Conservation (phyloP, 2,329 filamentous ascomycete species). For the Albifimbria verrucaria region DNA sequence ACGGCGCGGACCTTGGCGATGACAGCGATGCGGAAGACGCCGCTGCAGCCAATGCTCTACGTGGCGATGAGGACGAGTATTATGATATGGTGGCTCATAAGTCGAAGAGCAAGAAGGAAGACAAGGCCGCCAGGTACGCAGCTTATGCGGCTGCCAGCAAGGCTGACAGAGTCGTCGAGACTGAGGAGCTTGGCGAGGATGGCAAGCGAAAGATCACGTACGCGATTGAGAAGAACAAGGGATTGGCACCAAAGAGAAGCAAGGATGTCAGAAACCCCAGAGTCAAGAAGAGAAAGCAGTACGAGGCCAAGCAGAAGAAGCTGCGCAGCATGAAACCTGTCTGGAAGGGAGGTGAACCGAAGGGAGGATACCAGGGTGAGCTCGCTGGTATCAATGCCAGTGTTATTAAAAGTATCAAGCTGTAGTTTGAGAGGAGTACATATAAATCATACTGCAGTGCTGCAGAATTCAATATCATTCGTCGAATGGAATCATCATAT, state of each 20-base stretch:
- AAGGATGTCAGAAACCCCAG: constrained; percentile 94
- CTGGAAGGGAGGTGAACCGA: constrained; percentile 82
- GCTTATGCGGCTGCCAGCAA: constrained; percentile 61
- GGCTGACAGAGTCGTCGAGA: constrained; percentile 59
- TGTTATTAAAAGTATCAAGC: constrained; percentile 87
- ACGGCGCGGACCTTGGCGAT: constrained; percentile 65
- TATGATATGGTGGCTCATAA: constrained; percentile 81
- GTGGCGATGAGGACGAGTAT: constrained; percentile 68
- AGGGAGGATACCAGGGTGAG: constrained; percentile 86
- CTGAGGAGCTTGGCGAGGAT: constrained; percentile 70
- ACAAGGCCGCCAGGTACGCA: constrained; percentile 58
- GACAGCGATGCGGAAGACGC: constrained; percentile 68
- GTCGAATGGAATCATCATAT: too few relatives aligned
- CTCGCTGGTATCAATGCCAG: constrained; percentile 93
- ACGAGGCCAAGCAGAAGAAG: constrained; percentile 97
- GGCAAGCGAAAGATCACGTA: constrained; percentile 93
- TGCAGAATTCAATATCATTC: too few relatives aligned
- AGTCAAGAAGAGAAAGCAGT: constrained; percentile 98
- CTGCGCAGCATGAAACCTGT: constrained; percentile 78
- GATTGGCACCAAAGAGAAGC: constrained; percentile 80
- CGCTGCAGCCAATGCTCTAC: constrained; percentile 45
- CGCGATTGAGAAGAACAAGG: constrained; percentile 96
- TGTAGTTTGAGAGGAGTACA: constrained; percentile 53
- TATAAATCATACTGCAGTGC: too few relatives aligned
- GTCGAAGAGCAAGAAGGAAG: constrained; percentile 68